Evolutionary conservation across 1,284 basidiomycete genomes (phyloP), one percentile per base, ranked within the genome.

Genomic region (Pholiota adiposa): DNA sequence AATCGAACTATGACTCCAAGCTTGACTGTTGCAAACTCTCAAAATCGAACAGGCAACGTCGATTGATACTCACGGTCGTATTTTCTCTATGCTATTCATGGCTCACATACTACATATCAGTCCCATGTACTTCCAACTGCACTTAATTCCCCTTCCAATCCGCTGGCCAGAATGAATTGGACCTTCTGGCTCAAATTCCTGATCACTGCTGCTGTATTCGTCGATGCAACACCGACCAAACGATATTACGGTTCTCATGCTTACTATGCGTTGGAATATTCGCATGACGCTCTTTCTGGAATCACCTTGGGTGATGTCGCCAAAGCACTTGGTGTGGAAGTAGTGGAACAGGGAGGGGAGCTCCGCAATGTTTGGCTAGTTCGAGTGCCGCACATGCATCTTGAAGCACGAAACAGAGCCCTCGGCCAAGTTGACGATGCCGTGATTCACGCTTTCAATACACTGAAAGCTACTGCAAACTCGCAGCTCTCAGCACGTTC

Each of bases 331-430:
- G 90, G 90, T 18, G 89, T 94, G 2, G 90, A 98, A 72, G 78
- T 97, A 51, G 90, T 98, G 52, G 94, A 96, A 70, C 88, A 83
- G 63, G 90, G 90, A 14, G 97, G 97, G 25, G 91, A 96, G 72
- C 83, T 99, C 8, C 70, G 75, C 2, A 83, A 94, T 63, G 83
- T 91, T 72, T 99, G 92, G 90, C 84, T 99, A 2, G 86, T 98
- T 8, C 84, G 93, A 9, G 77, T 81, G 34, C 73, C 77, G 61
- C 83, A 84, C 68, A 67, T 72, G 31, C 14, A 64, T 70, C 14
- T 65, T 19, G 36, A 77, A 40, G 67, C 65, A 59, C 62, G 72
- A 25, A 70, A 74, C 51, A 77, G 68, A 67, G 56, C 41, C 5
- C 46, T 50, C 11, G 21, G 27, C 4, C 19, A 29, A 11, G 21